Base-by-base conservation (phyloP, 441 rosid species). In the Syzygium syzygioides region DNA sequence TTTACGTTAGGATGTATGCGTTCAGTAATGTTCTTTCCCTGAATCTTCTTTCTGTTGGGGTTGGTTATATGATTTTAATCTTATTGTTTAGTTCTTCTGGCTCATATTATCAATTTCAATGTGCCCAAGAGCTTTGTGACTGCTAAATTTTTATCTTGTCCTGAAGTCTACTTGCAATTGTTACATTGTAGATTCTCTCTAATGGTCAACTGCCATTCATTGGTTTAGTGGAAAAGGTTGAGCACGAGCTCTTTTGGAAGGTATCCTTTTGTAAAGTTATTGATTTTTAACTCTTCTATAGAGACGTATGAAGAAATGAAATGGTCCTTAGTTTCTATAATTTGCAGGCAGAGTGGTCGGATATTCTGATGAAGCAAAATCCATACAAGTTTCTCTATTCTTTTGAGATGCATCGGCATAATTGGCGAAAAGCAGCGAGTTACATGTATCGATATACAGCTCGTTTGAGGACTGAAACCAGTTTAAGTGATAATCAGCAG, bases 181-280 rank as follows among this genome's bases (percentile, higher is more conserved):
- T 37, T 14, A 34, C 87, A 7, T 84, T 89, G 89, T 93, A 96
- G 99, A 92, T 95, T 88, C 96, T 98, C 89, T 94, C 98, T 91
- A 95, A 95, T 92, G 99, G 98, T 90, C 96, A 95, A 89, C 92
- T 98, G 89, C 99, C 99, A 48, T 97, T 96, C 87, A 93, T 94
- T 88, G 99, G 99, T 91, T 94, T 97, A 90, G 93, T 95, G 11
- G 99, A 97, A 90, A 97, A 98, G 93, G 94, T 98, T 90, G 99
- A 96, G 92, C 96, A 86, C 89, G 99, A 97, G 94, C 99, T 98
- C 91, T 95, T 92, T 57, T 96, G 99, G 99, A 98, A 98, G 99
- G 99, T 98, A 92, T 88, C 55, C 83, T 87, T 89, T 13, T 85
- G 30, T 55, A 85, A 30, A 85, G 20, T 45, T 45, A 45, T 7